Base-by-base conservation (phyloP, 108 stramenopile species). In the Discostella stelligeroides region DNA sequence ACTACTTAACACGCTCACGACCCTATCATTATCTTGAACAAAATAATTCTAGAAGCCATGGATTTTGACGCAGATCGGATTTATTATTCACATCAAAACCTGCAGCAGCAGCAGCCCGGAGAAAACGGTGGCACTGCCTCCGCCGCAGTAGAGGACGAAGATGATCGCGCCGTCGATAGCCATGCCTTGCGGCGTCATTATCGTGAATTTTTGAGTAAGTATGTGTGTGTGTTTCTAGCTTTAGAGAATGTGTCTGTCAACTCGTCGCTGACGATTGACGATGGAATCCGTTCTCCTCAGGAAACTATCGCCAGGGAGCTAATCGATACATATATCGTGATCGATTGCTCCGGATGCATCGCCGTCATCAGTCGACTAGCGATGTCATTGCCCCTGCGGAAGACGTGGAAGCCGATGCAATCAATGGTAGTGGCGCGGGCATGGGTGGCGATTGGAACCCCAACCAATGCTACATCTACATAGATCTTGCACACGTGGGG, bases 31-130 rank as follows among this genome's bases (percentile, higher is more conserved):
- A 34, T 6, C 34, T 3, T 34, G 6, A 34, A 34, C 34, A 34
- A 34, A 5, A 47, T 9, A 7, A 47, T 9, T 47, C 46, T 3
- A 42, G 18, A 8, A 47, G 17, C 17, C 46, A 54, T 54, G 94
- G 94, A 95, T 66, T 95, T 89, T 69, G 94, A 95, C 70, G 83
- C 82, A 60, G 85, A 86, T 40, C 75, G 91, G 23, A 82, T 95
- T 64, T 92, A 90, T 64, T 95, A 84, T 70, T 92, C 94, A 11
- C 89, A 92, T 75, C 94, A 95, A 77, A 88, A 91, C 42, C 68
- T 95, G 39, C 88, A 88, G 13, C 60, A 71, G 46, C 76, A 63
- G 34, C 23, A 18, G 45, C 53, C 53, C 1, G 80, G 76, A 43
- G 63, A n/a, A n/a, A n/a, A 65, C 17, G 63, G 23, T 41, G 34